Conservation (phyloP, 768 basidiomycete species). For the Amanita molliuscula region DNA sequence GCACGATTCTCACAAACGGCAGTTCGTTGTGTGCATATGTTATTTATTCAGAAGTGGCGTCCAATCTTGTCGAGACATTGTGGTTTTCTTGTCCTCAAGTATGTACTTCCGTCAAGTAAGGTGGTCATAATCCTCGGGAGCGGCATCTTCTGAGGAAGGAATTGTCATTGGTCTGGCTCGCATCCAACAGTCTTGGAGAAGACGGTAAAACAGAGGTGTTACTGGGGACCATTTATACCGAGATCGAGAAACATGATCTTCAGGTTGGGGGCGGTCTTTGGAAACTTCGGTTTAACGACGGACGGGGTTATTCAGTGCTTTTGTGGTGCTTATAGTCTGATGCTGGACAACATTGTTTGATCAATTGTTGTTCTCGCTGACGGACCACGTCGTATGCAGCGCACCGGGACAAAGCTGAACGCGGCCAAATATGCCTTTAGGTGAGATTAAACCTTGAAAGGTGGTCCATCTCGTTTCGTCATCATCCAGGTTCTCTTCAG, state of each 20-base stretch:
- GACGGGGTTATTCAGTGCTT: conserved; percentile 9
- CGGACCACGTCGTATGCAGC: conserved; percentile 11
- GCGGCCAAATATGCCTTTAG: conserved; percentile 11
- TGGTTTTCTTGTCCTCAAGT: conserved; percentile 7
- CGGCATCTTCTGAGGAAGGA: conserved; percentile 10
- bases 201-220: conserved; percentile 9
- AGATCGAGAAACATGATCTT: conserved; percentile 5
- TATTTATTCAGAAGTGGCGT: neutral
- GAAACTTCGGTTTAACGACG: conserved; percentile 8
- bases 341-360: conserved; percentile 12
- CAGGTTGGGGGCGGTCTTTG: conserved; percentile 10
- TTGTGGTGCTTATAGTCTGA: conserved; percentile 4
- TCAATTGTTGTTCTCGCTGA: conserved; percentile 12
- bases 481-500: conserved; percentile 12
- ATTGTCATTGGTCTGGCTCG: conserved; percentile 11
- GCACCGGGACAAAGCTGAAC: conserved; percentile 3
- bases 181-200: conserved; percentile 7
- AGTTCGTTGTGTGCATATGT: conserved; percentile 5
- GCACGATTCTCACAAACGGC: neutral
- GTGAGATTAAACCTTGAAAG: conserved; percentile 9
- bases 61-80: conserved; percentile 6
- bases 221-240: conserved; percentile 11
- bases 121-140: conserved; percentile 4
- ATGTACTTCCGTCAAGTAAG: conserved; percentile 12
- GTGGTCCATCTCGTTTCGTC: conserved; percentile 9